Percentiles rank a stretch among this genome's conserved stretches.
Evolutionary conservation across 192 early-diverging fungal genomes (phyloP).

Genomic region (Mortierella antarctica): DNA sequence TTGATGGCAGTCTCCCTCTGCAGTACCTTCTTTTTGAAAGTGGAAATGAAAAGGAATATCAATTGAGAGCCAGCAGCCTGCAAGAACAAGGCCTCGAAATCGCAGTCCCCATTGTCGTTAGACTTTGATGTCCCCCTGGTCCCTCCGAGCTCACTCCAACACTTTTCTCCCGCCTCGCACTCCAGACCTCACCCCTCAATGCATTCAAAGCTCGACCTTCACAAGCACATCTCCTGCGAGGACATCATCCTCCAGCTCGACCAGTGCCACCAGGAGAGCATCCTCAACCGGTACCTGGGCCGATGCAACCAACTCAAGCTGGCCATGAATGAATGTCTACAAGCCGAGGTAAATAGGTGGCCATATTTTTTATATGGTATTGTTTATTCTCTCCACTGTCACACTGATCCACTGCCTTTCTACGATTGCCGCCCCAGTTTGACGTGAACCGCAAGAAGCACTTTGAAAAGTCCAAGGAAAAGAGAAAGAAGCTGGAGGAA

Average conservation of each 20-base stretch:
- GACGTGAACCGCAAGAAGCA: slow-evolving; percentile 58
- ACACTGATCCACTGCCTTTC: not conserved
- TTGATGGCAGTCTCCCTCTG: not conserved
- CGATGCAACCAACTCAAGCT: slow-evolving; percentile 61
- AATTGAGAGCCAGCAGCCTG: not conserved
- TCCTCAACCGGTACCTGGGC: slow-evolving; percentile 64
- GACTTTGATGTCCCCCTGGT: not conserved
- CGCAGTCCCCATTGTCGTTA: not conserved
- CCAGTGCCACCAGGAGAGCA: slow-evolving; percentile 59
- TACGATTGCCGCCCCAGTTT: slow-evolving; percentile 41
- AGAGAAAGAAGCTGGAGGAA: slow-evolving; percentile 56
- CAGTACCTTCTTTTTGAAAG: slow-evolving; percentile 25
- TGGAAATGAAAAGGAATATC: slow-evolving; percentile 32
- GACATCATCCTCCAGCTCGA: slow-evolving; percentile 65
- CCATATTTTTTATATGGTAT: not conserved
- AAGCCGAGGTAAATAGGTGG: slow-evolving; percentile 55
- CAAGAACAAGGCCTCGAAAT: not conserved
- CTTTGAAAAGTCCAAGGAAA: slow-evolving; percentile 55
- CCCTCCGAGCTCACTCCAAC: not conserved
- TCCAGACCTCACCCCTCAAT: slow-evolving; percentile 10
- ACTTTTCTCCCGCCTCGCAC: not conserved
- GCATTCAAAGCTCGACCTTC: slow-evolving; percentile 54
- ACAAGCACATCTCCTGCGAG: slow-evolving; percentile 57
- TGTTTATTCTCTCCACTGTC: not conserved
- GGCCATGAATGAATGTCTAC: slow-evolving; percentile 63